A percentile compares a stretch with the other conserved stretches of the same genome.
These are phyloP conservation scores for Chimonanthus salicifolius DNA, from an alignment of 164 flowering plant species.

Conservation along the genomic window DNA sequence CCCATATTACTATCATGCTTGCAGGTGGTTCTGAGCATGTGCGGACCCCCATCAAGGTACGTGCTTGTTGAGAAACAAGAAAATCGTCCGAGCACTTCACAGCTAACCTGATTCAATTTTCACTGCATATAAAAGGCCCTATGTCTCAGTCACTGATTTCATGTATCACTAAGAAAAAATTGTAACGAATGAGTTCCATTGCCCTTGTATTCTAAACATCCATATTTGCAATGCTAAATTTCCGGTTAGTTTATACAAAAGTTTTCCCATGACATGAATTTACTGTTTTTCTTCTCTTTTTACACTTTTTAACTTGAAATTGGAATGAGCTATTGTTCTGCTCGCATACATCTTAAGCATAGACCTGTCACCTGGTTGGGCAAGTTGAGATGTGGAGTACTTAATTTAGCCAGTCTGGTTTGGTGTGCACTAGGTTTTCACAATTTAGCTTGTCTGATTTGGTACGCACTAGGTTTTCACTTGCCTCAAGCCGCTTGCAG, in stretches of 20 bases:
- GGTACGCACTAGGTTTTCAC: no score
- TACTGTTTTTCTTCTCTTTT: no score
- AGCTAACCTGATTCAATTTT: conserved; percentile 1
- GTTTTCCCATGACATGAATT: no score
- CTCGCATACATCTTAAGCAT: neutral
- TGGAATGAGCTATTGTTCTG: neutral
- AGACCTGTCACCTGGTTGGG: no score
- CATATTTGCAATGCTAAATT: neutral
- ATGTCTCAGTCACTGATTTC: neutral
- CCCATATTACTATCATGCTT: conserved; percentile 4
- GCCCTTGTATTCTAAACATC: neutral
- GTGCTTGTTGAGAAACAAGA: conserved; percentile 13
- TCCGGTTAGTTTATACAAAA: no score
- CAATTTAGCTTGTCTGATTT: no score
- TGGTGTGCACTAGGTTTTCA: no score
- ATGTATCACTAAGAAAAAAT: neutral
- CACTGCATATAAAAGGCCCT: neutral
- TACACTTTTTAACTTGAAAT: no score
- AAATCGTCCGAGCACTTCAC: conserved; percentile 1
- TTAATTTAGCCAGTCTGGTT: no score
- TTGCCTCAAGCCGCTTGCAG: no score
- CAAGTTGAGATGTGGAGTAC: no score
- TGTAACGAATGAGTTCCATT: neutral
- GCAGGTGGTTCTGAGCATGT: conserved; percentile 70
- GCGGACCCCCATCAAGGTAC: conserved; percentile 69